Conservation (phyloP, 805 yeast genomes). For the Metschnikowia borealis region DNA sequence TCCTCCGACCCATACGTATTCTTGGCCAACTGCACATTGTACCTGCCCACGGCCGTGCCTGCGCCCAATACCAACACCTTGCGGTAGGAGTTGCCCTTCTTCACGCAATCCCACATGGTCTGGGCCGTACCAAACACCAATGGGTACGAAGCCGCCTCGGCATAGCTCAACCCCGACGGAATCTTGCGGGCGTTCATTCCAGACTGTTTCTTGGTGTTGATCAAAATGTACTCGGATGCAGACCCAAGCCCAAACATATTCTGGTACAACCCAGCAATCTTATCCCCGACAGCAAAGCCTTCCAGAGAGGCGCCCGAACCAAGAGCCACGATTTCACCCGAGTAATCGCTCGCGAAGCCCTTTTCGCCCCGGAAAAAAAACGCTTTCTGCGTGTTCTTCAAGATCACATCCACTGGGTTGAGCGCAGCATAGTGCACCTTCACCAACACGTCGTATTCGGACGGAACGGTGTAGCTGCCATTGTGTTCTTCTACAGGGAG, state of each 20-base stretch:
- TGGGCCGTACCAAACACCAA: conserved; percentile 63
- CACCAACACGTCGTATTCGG: conserved; percentile 22
- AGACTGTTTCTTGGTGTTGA: conserved; percentile 28
- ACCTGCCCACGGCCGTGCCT: conserved; percentile 64
- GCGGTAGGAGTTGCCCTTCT: conserved; percentile 37
- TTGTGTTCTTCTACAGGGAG: conserved; percentile 11
- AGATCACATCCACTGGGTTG: conserved; percentile 30
- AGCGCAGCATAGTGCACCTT: conserved; percentile 31
- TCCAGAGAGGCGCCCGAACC: conserved; percentile 24
- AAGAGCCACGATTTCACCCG: conserved; percentile 31
- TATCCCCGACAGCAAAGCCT: conserved; percentile 26
- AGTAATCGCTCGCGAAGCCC: conserved; percentile 31
- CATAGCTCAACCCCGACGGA: conserved; percentile 39
- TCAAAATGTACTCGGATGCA: conserved; percentile 42
- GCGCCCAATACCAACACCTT: conserved; percentile 69
- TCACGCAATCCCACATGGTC: conserved; percentile 27
- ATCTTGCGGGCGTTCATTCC: conserved; percentile 44
- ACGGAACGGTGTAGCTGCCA: conserved; percentile 11
- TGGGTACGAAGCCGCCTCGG: conserved; percentile 65
- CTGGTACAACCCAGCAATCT: conserved; percentile 25
- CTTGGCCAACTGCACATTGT: conserved; percentile 54
- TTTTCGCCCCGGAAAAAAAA: conserved; percentile 13
- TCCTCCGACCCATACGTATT: conserved; percentile 37
- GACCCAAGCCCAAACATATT: conserved; percentile 34
- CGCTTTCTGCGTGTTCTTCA: conserved; percentile 17